phyloP scores from a whole-genome alignment of 495 filamentous ascomycete genomes.

The Evernia prunastri region DNA sequence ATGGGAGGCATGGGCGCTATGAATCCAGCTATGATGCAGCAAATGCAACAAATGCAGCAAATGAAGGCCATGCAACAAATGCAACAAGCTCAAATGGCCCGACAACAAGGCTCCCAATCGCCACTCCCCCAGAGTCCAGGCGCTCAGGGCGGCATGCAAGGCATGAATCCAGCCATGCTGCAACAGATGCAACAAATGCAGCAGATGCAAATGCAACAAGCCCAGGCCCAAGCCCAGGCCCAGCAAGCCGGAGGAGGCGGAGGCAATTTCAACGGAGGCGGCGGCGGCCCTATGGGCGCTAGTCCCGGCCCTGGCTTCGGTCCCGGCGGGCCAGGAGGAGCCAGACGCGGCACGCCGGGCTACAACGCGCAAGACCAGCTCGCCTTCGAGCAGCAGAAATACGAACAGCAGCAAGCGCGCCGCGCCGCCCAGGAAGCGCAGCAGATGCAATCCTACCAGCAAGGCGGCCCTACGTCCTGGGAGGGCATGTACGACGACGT shows the following conservation, averaged over 20 bases:
- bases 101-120: constrained; percentile 29
- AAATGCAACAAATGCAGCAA: constrained; percentile 73
- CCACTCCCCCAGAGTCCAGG: constrained; percentile 21
- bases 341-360: constrained; percentile 42
- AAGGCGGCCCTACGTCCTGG: constrained; percentile 71
- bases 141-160: constrained; percentile 45
- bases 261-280: constrained; percentile 12
- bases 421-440: constrained; percentile 46
- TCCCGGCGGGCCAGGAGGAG: constrained; percentile 21
- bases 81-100: constrained; percentile 37
- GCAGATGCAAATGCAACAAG: constrained; percentile 37
- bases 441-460: constrained; percentile 32
- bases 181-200: constrained; percentile 80
- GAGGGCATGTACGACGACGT: constrained; percentile 99
- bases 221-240: constrained; percentile 11
- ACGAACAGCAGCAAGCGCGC: constrained; percentile 64
- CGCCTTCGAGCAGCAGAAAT: constrained; percentile 83
- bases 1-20: constrained; percentile 55
- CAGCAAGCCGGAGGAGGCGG: constrained; percentile 22
- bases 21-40: constrained; percentile 82
- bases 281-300: constrained; percentile 22
- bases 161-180: constrained; percentile 78
- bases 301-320: constrained; percentile 20
- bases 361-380: constrained; percentile 72
- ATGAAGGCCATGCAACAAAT: constrained; percentile 50